Base-by-base conservation (phyloP, 208 protist genomes). In the Leishmania gerbilli region DNA sequence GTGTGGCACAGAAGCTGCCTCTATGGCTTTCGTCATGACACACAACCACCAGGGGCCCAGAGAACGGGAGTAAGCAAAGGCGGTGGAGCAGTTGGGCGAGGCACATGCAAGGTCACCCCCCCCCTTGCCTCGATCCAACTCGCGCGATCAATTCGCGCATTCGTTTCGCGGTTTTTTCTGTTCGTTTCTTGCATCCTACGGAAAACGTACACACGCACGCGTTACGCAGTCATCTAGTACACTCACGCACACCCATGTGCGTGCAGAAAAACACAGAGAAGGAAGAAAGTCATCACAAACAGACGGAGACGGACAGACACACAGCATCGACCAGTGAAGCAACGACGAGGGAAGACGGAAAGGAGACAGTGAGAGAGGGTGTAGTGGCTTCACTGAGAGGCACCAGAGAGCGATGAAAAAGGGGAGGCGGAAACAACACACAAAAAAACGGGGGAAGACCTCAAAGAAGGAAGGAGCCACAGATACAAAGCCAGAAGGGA, bases 271-370 rank as follows among this genome's bases (percentile, higher is more conserved):
- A 5, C 37, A 77, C 40, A n/a, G 49, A 83, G n/a, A 51, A 74
- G 31, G 64, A 47, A 62, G 79, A 47, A 64, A 79, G 69, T 56
- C 51, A 77, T 40, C 56, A 82, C 24, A 49, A 49, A 77, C 69
- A 82, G 11, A 77, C 40, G 76, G 27, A 76, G 24, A 56, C 71
- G 47, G 45, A 77, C 42, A 75, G n/a, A 53, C 21, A 34, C 42
- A 74, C 19, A 56, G 13, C 21, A 56, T 58, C 47, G 71, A 24
- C 47, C 40, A 51, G 47, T 21, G 53, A 62, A 27, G 49, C 72
- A 31, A 24, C 51, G 34, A 27, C 31, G 6, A 11, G 45, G 42
- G 24, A 55, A 9, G 27, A 24, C 37, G 40, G 19, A 51, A 74
- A 47, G 45, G 42, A 51, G 24, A 74, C 45, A 74, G 42, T 51